Evolutionary conservation across 495 filamentous ascomycete species (phyloP), one percentile per base, ranked within the genome.

Genomic region (Echria macrotheca): DNA sequence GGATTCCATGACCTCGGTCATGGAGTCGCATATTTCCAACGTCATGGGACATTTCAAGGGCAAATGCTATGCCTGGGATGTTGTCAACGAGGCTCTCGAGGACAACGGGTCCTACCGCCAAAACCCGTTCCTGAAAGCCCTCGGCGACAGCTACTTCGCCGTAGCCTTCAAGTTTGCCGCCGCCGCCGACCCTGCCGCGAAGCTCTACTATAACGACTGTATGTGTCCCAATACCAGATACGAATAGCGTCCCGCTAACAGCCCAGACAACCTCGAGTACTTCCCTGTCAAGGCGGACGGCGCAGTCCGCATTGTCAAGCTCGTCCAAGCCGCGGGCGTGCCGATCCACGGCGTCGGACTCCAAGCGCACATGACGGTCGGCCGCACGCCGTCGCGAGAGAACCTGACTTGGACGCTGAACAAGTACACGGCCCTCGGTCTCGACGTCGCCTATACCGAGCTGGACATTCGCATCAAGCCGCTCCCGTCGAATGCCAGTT

Each of bases 151-250:
- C 52, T 68, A 66, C 47, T 69, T 81, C 41, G 56, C 62, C 28
- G 73, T 80, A 51, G 75, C 78, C 25, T 83, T 83, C 67, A 59
- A 73, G 53, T 68, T 73, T 5, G 78, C 79, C 14, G 65, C 69
- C 41, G 57, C 52, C 7, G 74, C 74, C 5, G 78, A 81, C 59
- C 77, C 78, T 2, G 51, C 60, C 26, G 73, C 71, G 18, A 80
- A 79, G 66, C 62, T 83, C 26, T 83, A 79, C 64, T 81, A 81
- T 66, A 83, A 81, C 56, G 78, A 81, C 14, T 86, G 43, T 81
- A 81, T 63, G 73, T 22, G 7, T 24, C 24, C 17, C 10, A 17
- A 6, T 48, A 6, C 18, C 45, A 17, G 17, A 26, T 39, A 48
- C 5, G 5, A 37, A 57, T 44, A 57, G 66, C 14, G 70, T 74